Percentiles rank a stretch among this genome's conserved stretches.
These are phyloP conservation scores for Cerioporus squamosus DNA, from an alignment of 1,284 basidiomycete genomes.

Conservation along the genomic window DNA sequence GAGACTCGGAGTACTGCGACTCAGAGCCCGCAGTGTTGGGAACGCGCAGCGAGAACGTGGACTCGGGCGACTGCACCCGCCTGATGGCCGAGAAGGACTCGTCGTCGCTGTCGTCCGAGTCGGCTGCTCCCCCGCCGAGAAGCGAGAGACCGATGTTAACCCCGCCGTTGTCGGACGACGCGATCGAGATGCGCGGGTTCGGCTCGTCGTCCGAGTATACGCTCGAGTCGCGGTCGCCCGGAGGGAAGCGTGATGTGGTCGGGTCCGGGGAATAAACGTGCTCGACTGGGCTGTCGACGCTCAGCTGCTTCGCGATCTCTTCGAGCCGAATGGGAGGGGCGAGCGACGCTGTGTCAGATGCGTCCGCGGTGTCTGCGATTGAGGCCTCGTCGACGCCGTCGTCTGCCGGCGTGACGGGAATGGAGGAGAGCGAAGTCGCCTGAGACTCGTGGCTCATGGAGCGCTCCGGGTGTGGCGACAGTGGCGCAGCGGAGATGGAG, in stretches of 20 bases:
- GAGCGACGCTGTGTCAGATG: neutral
- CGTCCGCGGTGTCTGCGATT: conserved; percentile 11
- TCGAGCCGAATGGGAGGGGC: conserved; percentile 13
- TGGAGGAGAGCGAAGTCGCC: conserved; percentile 27
- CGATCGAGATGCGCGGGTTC: conserved; percentile 36
- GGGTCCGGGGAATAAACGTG: conserved; percentile 11
- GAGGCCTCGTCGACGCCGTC: conserved; percentile 12
- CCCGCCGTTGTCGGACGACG: conserved; percentile 57
- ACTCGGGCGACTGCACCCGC: conserved; percentile 17
- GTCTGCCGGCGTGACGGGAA: conserved; percentile 31
- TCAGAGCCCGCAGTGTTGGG: neutral
- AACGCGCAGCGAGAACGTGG: conserved; percentile 14
- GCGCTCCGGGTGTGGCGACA: conserved; percentile 6
- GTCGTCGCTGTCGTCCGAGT: conserved; percentile 19
- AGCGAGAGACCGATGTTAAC: conserved; percentile 69
- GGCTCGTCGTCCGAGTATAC: conserved; percentile 27
- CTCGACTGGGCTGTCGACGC: conserved; percentile 18
- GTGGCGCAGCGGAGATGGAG: conserved; percentile 7
- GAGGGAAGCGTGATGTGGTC: conserved; percentile 8
- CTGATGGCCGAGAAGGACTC: conserved; percentile 1
- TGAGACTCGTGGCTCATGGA: conserved; percentile 28
- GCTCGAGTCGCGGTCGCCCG: conserved; percentile 17
- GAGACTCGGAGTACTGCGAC: conserved; percentile 4
- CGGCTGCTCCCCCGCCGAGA: conserved; percentile 43
- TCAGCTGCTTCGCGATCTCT: conserved; percentile 19